Base-by-base conservation (phyloP, 2,329 filamentous ascomycete species). In the Boeremia exigua region DNA sequence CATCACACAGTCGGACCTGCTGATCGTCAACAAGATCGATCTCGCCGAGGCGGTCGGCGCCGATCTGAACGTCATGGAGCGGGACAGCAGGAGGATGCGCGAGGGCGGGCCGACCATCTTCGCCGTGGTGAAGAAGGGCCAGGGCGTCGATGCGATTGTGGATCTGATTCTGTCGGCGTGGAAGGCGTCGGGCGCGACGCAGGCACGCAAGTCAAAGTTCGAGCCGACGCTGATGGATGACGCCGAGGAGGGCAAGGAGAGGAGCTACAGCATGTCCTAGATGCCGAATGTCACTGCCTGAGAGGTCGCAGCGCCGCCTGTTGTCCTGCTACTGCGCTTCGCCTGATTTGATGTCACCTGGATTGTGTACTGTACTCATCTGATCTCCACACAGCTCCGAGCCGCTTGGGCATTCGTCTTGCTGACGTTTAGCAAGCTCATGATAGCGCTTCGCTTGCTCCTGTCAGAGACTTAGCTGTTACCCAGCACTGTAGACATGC, bases 1-100 rank as follows among this genome's bases (percentile, higher is more conserved):
- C 1, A 99, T 99, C 74, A 99, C 95, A 5, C 94, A 97, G 79
- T 95, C 90, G 68, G 95, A 99, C 72, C 75, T 99, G 75, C 78
- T 99, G 62, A 85, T 99, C 17, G 91, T 99, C 47, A 99, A 99
- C 78, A 99, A 99, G 86, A 96, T 93, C 39, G 95, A 99, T 78
- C 77, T 99, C 62, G 93, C 95, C 0, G 89, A 93, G 78, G 86
- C 90, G 6, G 88, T 99, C 23, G 95, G 95, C 12, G 95, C 95
- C 0, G 95, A 98, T 76, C 74, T 99, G 65, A 84, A 79, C 17
- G 91, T 99, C 38, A 99, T 99, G 95, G 95, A 98, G 79, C 81
- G 92, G 54, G 95, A 98, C 78, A 90, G 93, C 12, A 84, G 91
- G 67, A 94, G 93, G 83, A 99, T 99, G 86, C 70, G 95, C 47